Base-by-base conservation (phyloP, 2,329 filamentous ascomycete species). In the Domatiomyces globalis region DNA sequence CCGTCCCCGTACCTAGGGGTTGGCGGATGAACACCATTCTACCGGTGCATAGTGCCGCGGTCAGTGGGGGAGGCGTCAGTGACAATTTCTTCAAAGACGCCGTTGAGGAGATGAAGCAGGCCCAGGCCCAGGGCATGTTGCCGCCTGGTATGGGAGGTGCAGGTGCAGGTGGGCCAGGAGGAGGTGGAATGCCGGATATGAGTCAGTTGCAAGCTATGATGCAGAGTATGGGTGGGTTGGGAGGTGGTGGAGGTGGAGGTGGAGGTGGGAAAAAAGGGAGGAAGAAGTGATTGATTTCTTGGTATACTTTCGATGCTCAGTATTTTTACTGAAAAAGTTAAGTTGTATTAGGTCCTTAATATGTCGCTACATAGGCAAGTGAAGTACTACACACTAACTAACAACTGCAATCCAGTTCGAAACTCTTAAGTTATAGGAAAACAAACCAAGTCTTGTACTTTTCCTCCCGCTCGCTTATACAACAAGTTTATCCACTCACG, bases 61-160 rank as follows among this genome's bases (percentile, higher is more conserved):
- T 96, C 69, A 92, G 85, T 50, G 92, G 92, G 7, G 92, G 92
- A 9, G 92, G 92, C 36, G 87, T 96, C 9, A 89, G 81, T 56
- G 92, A 98, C 67, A 94, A 96, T 64, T 80, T 95, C 55, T 81
- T 96, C 63, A 87, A 92, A 73, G 89, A 95, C 60, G 94, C 95
- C 76, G 95, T 96, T 89, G 83, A 81, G 63, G 87, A 94, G 71
- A 94, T 96, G 87, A 73, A 77, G 58, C 72, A 71, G 59, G 65
- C 69, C 58, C 63, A 65, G 53, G 68, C 68, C 4, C 48, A 60
- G 60, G 57, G 57, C 17, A 55, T 58, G 12, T 65, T 72, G 61
- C 67, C 68, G 4, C 73, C 76, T 53, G 72, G 72, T 5, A 77
- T 78, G 71, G 70, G 72, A 49, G 69, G 71, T 22, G 64, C 1